Base-by-base conservation (phyloP, 768 basidiomycete genomes). In the Cantharellus anzutake region DNA sequence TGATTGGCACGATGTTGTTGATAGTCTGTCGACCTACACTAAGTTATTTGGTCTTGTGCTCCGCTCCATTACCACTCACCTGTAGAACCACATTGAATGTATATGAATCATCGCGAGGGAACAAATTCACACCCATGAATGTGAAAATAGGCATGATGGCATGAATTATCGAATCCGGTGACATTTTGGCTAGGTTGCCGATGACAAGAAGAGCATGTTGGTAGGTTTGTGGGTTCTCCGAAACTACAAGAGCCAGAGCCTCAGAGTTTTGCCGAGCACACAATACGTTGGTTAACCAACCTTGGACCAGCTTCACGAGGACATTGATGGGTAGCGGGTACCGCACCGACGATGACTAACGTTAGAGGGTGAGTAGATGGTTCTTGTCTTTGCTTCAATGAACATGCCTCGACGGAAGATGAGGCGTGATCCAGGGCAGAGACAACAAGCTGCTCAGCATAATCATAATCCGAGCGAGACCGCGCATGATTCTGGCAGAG, bases 131-230 rank as follows among this genome's bases (percentile, higher is more conserved):
- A 20, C 96, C 94, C 90, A 98, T 97, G 72, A 97, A 98, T 0
- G 93, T 97, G 74, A 99, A 98, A 51, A 99, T 83, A 2, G 96
- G 94, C 89, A 99, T 96, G 57, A 97, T 78, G 65, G 94, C 91
- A 67, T 87, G 89, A 7, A 98, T 75, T 39, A 94, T 89, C 5
- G 90, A 86, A 60, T 93, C 89, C 0, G 94, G 92, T 0, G 84
- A 82, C 41, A 97, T 74, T 16, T 82, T 78, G 2, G 90, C 86
- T 59, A 98, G 70, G 62, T 76, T 84, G 3, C 91, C 84, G 71
- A 96, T 84, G 40, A 98, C 75, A 35, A 97, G 75, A 2, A 98
- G 73, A 0, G 91, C 90, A 68, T 94, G 87, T 64, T 97, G 83
- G 73, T 92, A 92, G 0, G 89, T 94, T 67, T 97, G 92, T 1